phyloP scores from a whole-genome alignment of 1,139 yeast genomes.

The Taphrina pruni region DNA sequence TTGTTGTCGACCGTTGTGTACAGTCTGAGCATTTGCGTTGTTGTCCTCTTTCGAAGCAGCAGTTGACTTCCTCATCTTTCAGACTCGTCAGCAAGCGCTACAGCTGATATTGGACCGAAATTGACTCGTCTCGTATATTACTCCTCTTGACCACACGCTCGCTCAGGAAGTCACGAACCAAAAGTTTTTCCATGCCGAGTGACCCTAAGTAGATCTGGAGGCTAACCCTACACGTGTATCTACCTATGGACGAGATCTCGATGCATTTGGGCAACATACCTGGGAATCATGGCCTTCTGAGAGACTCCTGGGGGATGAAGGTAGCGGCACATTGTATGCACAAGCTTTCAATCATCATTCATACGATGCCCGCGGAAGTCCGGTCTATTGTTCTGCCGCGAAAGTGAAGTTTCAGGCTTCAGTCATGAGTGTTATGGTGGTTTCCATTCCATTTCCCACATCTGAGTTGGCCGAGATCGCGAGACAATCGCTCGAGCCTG shows the following conservation, averaged over 20 bases:
- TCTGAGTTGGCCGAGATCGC: slow-evolving; percentile 29
- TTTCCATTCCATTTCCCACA: slow-evolving; percentile 28
- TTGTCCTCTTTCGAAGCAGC: slow-evolving; percentile 27
- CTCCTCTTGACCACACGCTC: slow-evolving; percentile 10
- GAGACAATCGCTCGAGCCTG: slow-evolving; percentile 25
- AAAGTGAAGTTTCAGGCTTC: too few species aligned
- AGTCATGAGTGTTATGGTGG: slow-evolving; percentile 22
- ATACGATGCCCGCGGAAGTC: background rate
- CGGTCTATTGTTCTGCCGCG: too few species aligned
- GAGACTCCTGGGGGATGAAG: too few species aligned
- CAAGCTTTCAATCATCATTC: background rate
- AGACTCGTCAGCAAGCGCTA: slow-evolving; percentile 20
- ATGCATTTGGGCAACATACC: too few species aligned
- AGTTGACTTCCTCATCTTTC: slow-evolving; percentile 33
- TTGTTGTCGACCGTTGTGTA: slow-evolving; percentile 16
- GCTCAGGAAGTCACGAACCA: slow-evolving; percentile 23
- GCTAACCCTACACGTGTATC: slow-evolving; percentile 9
- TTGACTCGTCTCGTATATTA: background rate
- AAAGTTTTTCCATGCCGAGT: slow-evolving; percentile 23
- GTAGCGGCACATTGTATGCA: too few species aligned
- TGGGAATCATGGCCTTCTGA: too few species aligned
- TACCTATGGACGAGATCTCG: too few species aligned
- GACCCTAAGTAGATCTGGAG: slow-evolving; percentile 16
- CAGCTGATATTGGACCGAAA: background rate
- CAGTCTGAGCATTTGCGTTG: background rate